phyloP scores from a whole-genome alignment of 2,329 filamentous ascomycete species.

The Diaporthe sp. region DNA sequence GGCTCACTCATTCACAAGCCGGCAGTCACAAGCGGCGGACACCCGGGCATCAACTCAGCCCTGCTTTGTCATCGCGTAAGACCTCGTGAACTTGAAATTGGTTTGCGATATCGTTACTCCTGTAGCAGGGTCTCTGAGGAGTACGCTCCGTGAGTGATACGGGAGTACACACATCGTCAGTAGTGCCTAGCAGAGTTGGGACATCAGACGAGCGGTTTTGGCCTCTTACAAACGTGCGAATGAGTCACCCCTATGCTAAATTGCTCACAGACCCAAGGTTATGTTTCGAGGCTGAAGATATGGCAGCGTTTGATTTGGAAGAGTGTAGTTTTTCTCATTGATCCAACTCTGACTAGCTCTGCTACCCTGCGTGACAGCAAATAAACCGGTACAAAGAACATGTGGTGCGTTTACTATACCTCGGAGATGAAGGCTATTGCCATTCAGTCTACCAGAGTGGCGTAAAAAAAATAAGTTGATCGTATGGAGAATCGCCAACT shows the following conservation, averaged over 20 bases:
- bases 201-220: not conserved
- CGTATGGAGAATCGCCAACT: not conserved
- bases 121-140: no score
- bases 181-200: not conserved
- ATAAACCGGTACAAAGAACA: not conserved
- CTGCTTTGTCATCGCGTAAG: not conserved
- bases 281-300: not conserved
- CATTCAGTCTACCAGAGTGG: not conserved
- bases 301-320: not conserved
- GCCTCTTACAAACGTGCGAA: not conserved
- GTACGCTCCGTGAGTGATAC: not conserved
- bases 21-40: not conserved
- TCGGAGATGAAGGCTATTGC: not conserved
- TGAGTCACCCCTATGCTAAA: not conserved
- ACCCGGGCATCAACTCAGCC: no score
- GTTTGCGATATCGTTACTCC: no score
- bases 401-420: not conserved
- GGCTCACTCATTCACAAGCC: not conserved
- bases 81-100: not conserved
- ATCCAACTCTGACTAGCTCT: not conserved
- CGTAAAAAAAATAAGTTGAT: not conserved
- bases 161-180: not conserved
- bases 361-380: not conserved
- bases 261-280: not conserved
- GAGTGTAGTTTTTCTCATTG: not conserved